These are phyloP conservation scores for Sporobolus alterniflorus DNA, from an alignment of 202 grass and related monocot species.

Conservation along the genomic window DNA sequence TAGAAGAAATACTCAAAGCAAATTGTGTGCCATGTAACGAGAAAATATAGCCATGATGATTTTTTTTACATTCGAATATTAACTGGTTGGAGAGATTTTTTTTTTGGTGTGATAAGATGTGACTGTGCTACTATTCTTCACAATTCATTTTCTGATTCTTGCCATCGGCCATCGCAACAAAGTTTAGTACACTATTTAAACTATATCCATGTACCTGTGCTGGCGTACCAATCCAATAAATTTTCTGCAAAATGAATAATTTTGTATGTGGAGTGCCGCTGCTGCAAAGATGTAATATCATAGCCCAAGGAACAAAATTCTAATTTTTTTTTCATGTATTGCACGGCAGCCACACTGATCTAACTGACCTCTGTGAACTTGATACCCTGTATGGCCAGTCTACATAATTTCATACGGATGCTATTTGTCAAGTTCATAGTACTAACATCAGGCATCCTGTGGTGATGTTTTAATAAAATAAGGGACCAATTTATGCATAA, in stretches of 20 bases:
- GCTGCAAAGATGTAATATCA: neutral
- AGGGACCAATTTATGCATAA: neutral
- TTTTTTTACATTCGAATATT: neutral
- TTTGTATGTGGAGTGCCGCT: neutral
- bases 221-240: neutral
- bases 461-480: neutral
- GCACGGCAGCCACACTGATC: neutral
- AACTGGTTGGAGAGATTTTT: neutral
- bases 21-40: conserved; percentile 14
- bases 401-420: neutral
- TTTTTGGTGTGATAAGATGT: neutral
- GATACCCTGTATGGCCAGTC: neutral
- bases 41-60: conserved; percentile 1
- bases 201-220: neutral
- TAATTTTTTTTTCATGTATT: neutral
- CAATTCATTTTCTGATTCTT: neutral
- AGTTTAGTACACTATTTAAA: neutral
- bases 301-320: neutral
- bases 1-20: no score
- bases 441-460: neutral
- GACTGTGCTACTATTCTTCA: neutral
- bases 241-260: neutral
- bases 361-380: neutral
- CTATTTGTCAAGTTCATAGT: neutral
- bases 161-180: neutral